Evolutionary conservation across 1,284 basidiomycete species (phyloP).

Genomic region (Ustilago xerochloae): DNA sequence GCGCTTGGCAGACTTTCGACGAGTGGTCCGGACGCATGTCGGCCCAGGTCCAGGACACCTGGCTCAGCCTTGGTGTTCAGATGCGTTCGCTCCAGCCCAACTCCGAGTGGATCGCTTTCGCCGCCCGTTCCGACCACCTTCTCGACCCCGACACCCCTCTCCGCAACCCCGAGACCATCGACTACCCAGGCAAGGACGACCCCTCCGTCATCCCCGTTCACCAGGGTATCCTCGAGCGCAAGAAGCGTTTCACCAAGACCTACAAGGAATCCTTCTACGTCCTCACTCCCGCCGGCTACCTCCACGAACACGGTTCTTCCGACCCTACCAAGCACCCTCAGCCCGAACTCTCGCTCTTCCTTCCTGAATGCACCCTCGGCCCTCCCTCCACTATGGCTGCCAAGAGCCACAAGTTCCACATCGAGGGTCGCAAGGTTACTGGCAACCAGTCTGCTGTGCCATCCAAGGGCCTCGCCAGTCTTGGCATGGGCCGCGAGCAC

Average conservation of each 20-base stretch:
- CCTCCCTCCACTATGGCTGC: slow-evolving; percentile 81
- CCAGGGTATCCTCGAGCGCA: slow-evolving; percentile 90
- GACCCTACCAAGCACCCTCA: slow-evolving; percentile 76
- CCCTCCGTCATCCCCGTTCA: slow-evolving; percentile 88
- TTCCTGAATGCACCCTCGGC: slow-evolving; percentile 94
- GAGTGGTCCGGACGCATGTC: slow-evolving; percentile 92
- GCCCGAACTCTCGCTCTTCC: slow-evolving; percentile 89
- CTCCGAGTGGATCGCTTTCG: slow-evolving; percentile 96
- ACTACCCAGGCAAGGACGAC: slow-evolving; percentile 94
- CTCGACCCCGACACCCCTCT: slow-evolving; percentile 91
- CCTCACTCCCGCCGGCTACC: slow-evolving; percentile 92
- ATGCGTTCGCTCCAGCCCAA: slow-evolving; percentile 89
- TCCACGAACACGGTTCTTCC: slow-evolving; percentile 87
- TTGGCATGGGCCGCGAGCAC: slow-evolving; percentile 71
- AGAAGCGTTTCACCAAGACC: slow-evolving; percentile 92
- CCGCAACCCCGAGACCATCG: slow-evolving; percentile 74
- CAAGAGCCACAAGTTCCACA: slow-evolving; percentile 94
- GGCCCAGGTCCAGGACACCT: slow-evolving; percentile 81
- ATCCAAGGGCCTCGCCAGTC: slow-evolving; percentile 73
- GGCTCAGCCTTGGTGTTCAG: slow-evolving; percentile 79
- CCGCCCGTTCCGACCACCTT: slow-evolving; percentile 91
- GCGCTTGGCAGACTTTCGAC: slow-evolving; percentile 95
- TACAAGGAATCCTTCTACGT: slow-evolving; percentile 85
- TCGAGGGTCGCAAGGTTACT: slow-evolving; percentile 86
- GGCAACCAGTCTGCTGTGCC: slow-evolving; percentile 75